Evolutionary conservation across 805 yeast genomes (phyloP).

Genomic region (Pichia scutulata): DNA sequence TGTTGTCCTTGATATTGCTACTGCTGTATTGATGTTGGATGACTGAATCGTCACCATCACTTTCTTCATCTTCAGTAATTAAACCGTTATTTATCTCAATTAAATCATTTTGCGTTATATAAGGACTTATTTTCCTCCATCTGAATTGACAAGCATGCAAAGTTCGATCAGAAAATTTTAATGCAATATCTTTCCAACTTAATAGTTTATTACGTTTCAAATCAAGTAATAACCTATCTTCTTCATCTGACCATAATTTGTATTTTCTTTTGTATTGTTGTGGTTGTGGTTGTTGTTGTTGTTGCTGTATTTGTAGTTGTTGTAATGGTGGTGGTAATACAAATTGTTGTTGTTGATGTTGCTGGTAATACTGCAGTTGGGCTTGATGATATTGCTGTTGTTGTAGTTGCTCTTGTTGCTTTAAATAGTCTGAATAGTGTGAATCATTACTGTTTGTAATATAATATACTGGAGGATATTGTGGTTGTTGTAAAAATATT

Average conservation of each 20-base stretch:
- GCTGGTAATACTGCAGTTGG: not conserved
- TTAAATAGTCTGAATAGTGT: not conserved
- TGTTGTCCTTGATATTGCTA: too few species aligned
- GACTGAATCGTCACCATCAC: not conserved
- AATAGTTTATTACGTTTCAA: conserved; percentile 4
- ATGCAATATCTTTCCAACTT: conserved; percentile 13
- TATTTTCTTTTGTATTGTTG: conserved; percentile 6
- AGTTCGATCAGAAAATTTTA: conserved; percentile 10
- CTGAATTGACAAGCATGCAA: conserved; percentile 15
- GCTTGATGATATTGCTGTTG: not conserved
- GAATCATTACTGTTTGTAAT: not conserved
- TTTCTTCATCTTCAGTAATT: not conserved
- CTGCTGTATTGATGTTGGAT: too few species aligned
- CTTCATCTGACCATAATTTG: conserved; percentile 13
- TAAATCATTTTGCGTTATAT: not conserved
- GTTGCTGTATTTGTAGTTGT: not conserved
- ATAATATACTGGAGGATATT: not conserved
- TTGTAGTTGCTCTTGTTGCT: not conserved
- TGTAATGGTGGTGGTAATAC: not conserved
- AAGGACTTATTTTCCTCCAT: conserved; percentile 12
- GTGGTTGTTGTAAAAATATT: not conserved
- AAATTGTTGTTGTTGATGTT: not conserved
- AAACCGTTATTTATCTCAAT: not conserved
- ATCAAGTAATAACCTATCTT: conserved; percentile 9
- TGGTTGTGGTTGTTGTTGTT: not conserved